Percentiles rank a stretch among this genome's conserved stretches.
phyloP scores from a whole-genome alignment of 306 rosid genomes.

The Acacia crassicarpa region DNA sequence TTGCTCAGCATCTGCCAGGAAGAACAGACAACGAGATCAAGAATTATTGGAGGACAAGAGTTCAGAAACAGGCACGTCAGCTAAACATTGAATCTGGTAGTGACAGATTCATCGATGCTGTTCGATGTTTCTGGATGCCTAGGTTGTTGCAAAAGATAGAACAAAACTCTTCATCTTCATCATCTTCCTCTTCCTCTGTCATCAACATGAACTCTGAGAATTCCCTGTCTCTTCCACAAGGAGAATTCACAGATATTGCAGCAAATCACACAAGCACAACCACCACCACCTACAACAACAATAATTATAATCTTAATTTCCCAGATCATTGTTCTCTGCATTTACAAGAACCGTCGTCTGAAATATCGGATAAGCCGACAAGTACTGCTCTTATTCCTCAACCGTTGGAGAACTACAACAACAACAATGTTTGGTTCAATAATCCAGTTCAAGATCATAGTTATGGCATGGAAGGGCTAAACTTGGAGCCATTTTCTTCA shows the following conservation, averaged over 20 bases:
- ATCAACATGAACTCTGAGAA: constrained; percentile 37
- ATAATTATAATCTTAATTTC: not conserved
- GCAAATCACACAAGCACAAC: constrained; percentile 26
- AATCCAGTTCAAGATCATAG: constrained; percentile 29
- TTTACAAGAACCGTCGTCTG: constrained; percentile 40
- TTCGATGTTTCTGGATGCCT: constrained; percentile 85
- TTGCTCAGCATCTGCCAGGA: constrained; percentile 89
- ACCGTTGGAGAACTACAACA: constrained; percentile 30
- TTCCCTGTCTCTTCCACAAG: constrained; percentile 36
- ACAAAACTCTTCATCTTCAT: constrained; percentile 44
- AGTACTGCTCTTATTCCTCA: constrained; percentile 18
- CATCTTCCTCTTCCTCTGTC: constrained; percentile 34
- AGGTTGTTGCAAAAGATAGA: constrained; percentile 73
- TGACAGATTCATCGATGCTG: constrained; percentile 69
- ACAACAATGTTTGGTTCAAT: constrained; percentile 24
- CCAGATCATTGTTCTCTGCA: constrained; percentile 40
- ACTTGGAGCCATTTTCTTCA: constrained; percentile 42
- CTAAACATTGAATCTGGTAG: constrained; percentile 81
- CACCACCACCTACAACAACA: not conserved
- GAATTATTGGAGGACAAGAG: constrained; percentile 94
- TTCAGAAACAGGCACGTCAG: constrained; percentile 86
- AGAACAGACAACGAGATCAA: constrained; percentile 95
- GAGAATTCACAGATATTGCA: constrained; percentile 28
- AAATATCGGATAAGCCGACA: constrained; percentile 33
- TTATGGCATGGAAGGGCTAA: constrained; percentile 51